These are phyloP conservation scores for Psilocybe subaeruginosa DNA, from an alignment of 768 basidiomycete species.

Conservation along the genomic window DNA sequence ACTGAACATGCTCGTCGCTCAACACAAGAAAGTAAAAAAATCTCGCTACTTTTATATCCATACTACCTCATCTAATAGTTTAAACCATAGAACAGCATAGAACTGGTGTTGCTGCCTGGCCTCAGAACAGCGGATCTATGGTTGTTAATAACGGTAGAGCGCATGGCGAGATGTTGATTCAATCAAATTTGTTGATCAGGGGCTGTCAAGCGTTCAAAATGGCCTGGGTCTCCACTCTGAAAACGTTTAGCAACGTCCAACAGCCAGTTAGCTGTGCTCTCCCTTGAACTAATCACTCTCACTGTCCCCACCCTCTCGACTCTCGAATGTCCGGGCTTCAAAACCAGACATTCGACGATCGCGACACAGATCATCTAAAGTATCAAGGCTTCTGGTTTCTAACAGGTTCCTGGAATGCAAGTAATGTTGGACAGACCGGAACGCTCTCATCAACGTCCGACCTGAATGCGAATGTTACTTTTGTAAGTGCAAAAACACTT, in stretches of 20 bases:
- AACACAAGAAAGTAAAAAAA: too few relatives aligned
- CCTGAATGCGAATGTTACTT: constrained; percentile 30
- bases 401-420: constrained; percentile 29
- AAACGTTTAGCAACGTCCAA: not conserved
- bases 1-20: too few relatives aligned
- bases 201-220: too few relatives aligned
- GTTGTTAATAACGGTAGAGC: too few relatives aligned
- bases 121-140: too few relatives aligned
- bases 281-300: not conserved
- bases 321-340: constrained; percentile 4
- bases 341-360: constrained; percentile 30
- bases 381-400: constrained; percentile 27
- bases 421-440: constrained; percentile 28
- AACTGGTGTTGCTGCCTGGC: too few relatives aligned
- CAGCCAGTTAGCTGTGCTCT: not conserved
- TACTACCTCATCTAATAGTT: too few relatives aligned
- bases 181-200: too few relatives aligned
- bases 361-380: constrained; percentile 19
- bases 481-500: constrained; percentile 22
- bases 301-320: not conserved
- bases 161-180: too few relatives aligned
- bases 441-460: constrained; percentile 28
- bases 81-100: too few relatives aligned
- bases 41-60: too few relatives aligned
- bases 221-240: too few relatives aligned